Percentiles rank a stretch among this genome's conserved stretches.
Conservation (phyloP, 768 basidiomycete genomes). For the Lactarius evosmus region DNA sequence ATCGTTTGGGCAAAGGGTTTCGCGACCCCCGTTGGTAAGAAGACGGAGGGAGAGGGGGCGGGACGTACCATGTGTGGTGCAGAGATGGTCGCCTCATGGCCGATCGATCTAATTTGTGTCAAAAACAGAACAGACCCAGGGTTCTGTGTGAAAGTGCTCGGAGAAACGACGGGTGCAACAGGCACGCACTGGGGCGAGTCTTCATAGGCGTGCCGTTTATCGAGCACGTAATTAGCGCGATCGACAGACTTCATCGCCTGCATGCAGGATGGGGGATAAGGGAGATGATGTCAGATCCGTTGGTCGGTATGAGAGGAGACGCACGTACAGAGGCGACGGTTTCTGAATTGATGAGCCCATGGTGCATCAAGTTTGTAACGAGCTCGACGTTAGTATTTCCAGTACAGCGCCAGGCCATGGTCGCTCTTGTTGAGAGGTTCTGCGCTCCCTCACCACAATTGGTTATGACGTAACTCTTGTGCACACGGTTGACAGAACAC, state of each 20-base stretch:
- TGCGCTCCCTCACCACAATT: neutral
- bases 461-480: neutral
- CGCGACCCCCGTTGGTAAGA: neutral
- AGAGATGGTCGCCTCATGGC: conserved; percentile 87
- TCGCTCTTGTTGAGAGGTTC: neutral
- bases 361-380: conserved; percentile 57
- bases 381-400: conserved; percentile 72
- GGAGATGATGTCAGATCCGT: neutral
- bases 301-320: neutral
- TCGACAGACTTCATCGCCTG: conserved; percentile 49
- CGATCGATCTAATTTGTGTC: conserved; percentile 48
- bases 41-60: neutral
- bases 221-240: conserved; percentile 45
- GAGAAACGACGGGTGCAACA: neutral
- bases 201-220: conserved; percentile 41
- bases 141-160: neutral
- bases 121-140: neutral
- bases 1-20: neutral
- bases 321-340: conserved; percentile 51
- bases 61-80: conserved; percentile 63
- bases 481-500: neutral
- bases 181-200: conserved; percentile 47
- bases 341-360: conserved; percentile 55
- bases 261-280: neutral
- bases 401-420: conserved; percentile 81